Evolutionary conservation across 106 monocot genomes (phyloP).

Genomic region (Allium fistulosum): DNA sequence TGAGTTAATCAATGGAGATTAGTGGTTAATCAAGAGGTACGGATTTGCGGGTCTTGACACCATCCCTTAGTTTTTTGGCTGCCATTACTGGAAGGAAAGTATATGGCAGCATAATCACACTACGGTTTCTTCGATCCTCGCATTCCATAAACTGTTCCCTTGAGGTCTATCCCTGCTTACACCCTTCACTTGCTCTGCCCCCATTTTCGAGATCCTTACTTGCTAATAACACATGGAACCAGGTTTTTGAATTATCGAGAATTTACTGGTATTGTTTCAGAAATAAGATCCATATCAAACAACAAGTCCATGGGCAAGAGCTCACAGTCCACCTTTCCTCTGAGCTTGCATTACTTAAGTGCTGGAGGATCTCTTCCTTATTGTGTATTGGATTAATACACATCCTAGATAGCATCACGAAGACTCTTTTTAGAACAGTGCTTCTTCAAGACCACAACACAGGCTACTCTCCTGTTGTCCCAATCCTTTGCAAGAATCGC

Average conservation of each 20-base stretch:
- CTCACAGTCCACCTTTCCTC: conserved; percentile 76
- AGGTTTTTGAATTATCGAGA: conserved; percentile 76
- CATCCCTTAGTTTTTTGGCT: conserved; percentile 55
- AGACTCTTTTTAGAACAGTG: conserved; percentile 74
- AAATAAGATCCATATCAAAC: conserved; percentile 81
- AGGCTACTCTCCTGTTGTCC: conserved; percentile 98
- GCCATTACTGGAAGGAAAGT: conserved; percentile 88
- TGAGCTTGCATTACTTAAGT: conserved; percentile 28
- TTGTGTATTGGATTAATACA: conserved; percentile 92
- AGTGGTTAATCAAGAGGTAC: no score
- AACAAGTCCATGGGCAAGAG: conserved; percentile 96
- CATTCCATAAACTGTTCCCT: conserved; percentile 95
- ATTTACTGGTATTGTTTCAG: conserved; percentile 71
- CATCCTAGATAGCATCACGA: conserved; percentile 96
- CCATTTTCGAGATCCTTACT: conserved; percentile 63
- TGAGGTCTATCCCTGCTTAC: conserved; percentile 52
- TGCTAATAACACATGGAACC: conserved; percentile 61
- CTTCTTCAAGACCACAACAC: conserved; percentile 91
- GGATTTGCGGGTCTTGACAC: no score
- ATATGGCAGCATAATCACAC: conserved; percentile 70
- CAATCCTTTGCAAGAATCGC: conserved; percentile 85
- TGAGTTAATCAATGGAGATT: no score
- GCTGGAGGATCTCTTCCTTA: conserved; percentile 68
- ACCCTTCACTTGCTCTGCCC: conserved; percentile 41
- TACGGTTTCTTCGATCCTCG: conserved; percentile 78